Evolutionary conservation across 148 eudicot genomes (phyloP).

Genomic region (Heliosperma pusillum): DNA sequence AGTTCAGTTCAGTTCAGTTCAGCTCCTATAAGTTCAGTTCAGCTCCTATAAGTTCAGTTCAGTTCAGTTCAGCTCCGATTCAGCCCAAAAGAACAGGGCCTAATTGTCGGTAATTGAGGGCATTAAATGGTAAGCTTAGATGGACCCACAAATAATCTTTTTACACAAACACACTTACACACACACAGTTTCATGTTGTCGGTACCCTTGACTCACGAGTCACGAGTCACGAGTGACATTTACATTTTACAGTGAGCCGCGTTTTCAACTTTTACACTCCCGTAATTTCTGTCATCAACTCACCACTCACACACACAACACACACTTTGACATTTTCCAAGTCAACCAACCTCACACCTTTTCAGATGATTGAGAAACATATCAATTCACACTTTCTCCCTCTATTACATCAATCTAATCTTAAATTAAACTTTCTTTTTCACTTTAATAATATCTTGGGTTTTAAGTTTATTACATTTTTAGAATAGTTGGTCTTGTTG

Average conservation of each 20-base stretch:
- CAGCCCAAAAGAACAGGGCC: no score
- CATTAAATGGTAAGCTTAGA: no score
- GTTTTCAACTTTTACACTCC: neutral
- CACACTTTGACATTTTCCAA: constrained; percentile 31
- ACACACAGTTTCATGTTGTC: constrained; percentile 27
- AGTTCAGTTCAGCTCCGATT: no score
- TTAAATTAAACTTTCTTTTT: no score
- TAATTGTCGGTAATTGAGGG: no score
- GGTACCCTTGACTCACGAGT: constrained; percentile 29
- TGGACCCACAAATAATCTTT: neutral
- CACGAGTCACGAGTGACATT: neutral
- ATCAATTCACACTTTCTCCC: neutral
- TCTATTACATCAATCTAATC: no score
- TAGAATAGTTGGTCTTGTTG: no score
- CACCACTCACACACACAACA: constrained; percentile 7
- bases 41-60: no score
- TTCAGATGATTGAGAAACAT: constrained; percentile 2
- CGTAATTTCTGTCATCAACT: constrained; percentile 14
- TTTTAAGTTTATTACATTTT: no score
- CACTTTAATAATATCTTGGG: no score
- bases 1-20: no score
- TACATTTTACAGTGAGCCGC: constrained; percentile 12
- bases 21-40: no score
- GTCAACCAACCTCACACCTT: constrained; percentile 19
- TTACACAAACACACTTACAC: neutral